Evolutionary conservation across 176 grass and related monocot species (phyloP), one percentile per base, ranked within the genome.

Genomic region (Ensete glaucum): DNA sequence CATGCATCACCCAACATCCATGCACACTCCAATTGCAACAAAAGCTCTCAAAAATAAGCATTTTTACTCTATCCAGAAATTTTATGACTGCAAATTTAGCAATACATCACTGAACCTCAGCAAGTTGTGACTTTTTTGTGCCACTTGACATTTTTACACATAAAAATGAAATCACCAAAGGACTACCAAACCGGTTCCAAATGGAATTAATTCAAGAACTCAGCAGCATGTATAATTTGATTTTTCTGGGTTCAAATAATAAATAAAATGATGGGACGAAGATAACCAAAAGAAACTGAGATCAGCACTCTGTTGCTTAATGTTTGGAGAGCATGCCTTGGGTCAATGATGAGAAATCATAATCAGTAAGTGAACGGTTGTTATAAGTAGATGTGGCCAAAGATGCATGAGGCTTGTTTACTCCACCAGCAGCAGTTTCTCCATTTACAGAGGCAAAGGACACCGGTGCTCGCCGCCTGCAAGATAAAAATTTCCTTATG

Each of bases 281-380:
- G 12, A 26, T 11, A 14, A 16, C 22, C 9, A 66, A 27, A 66
- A 11, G 10, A 13, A 29, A 22, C 23, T 13, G 63, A 24, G 17
- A 66, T 14, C 63, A 43, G 34, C 34, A n/a, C n/a, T 60, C 57
- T n/a, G 25, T 68, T 0, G 4, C 75, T 98, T 86, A 98, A 48
- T 77, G 67, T 78, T 89, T 98, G 52, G 81, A 76, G 64, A 98
- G 81, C 85, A 94, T 84, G 72, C 82, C 90, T 80, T 89, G 90
- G 64, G 95, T 98, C 69, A 98, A 91, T 1, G 90, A 91, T 27
- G 95, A 98, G 78, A 98, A 98, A 69, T 98, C 95, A 9, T 87
- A 91, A 27, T 98, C 90, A 81, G 85, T 83, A 72, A 80, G 90
- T 54, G 90, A 83, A 29, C 74, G 82, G 27, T 81, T 78, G 9